Base-by-base conservation (phyloP, 2,329 filamentous ascomycete genomes). In the Microcyclospora pomicola region DNA sequence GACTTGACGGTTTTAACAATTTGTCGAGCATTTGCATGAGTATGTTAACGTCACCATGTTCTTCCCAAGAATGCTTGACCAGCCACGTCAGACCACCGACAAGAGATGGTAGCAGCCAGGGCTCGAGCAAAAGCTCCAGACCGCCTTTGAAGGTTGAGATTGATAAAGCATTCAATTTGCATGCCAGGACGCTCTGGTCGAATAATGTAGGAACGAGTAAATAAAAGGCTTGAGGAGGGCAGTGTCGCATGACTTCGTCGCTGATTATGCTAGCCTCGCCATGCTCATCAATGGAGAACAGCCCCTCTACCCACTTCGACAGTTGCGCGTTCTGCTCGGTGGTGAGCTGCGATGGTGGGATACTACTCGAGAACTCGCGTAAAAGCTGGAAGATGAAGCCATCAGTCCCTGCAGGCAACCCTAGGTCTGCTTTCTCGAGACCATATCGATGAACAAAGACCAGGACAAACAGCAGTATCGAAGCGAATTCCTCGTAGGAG, bases 401-500 rank as follows among this genome's bases (percentile, higher is more conserved):
- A 40, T 78, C 73, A 0, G 68, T 53, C 1, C 66, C 61, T 15
- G 72, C 64, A 24, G 19, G 19, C 10, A 75, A 62, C 2, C 80
- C 82, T 24, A 87, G 64, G 28, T 87, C 80, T 3, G 71, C 60
- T 13, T 38, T 5, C 68, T 63, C 0, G 68, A 91, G 65, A 36
- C 75, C 72, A 50, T 87, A 88, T 11, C 84, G 77, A 53, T 84
- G 73, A n/a, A 80, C 71, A 45, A 86, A 79, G 0, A 80, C 80
- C 36, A 87, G 60, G 0, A 86, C 69, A 2, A 91, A 65, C 1
- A 91, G 68, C 6, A 91, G 61, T 12, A 87, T 77, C 0, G 80
- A 76, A 1, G 82, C 82, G 47, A 88, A 91, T 49, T 92, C 84
- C 51, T 91, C 84, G 49, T 91, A 91, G 0, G 86, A 76, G 0